Evolutionary conservation across 2,329 filamentous ascomycete species (phyloP), one percentile per base, ranked within the genome.

Genomic region (Gaeumannomyces sp.): DNA sequence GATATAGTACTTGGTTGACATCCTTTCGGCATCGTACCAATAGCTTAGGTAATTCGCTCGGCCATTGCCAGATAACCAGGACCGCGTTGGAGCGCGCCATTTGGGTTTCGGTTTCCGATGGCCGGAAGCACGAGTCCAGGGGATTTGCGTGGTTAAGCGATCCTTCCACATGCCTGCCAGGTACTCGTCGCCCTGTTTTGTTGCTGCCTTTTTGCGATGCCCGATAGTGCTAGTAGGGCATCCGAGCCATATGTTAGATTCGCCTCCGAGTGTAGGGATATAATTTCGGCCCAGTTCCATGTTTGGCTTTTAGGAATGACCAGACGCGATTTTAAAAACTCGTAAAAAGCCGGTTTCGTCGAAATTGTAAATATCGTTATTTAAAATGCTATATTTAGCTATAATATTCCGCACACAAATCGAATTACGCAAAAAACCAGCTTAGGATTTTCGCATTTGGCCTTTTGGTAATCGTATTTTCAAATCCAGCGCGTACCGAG

Each of bases 91-190:
- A 7, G 59, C 59, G 16, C 59, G 29, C 59, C 59, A 38, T 33
- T 35, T 10, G 31, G 59, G 31, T 33, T 28, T 35, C 22, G 28
- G 59, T 11, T 35, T 35, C 5, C 5, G 5, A 14, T 25, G 50
- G 29, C 11, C 14, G n/a, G 27, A 16, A 13, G 3, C 11, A n/a
- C 59, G 59, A 31, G 4, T 11, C 59, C 59, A 60, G 59, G 14
- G n/a, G 14, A 60, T 16, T 22, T 60, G 59, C 29, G 2, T 11
- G 10, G 33, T 8, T 11, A 60, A 11, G 28, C 27, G 14, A 19
- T 60, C 59, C 59, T 33, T 31, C 59, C 59, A 60, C 59, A 60
- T 60, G 59, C 59, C 59, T 22, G 59, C 59, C 22, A 60, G 14
- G 29, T 60, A 60, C 35, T 35, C 13, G 29, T n/a, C 59, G 8